Evolutionary conservation across 768 basidiomycete genomes (phyloP), one percentile per base, ranked within the genome.

Genomic region (Chalciporus piperatus): DNA sequence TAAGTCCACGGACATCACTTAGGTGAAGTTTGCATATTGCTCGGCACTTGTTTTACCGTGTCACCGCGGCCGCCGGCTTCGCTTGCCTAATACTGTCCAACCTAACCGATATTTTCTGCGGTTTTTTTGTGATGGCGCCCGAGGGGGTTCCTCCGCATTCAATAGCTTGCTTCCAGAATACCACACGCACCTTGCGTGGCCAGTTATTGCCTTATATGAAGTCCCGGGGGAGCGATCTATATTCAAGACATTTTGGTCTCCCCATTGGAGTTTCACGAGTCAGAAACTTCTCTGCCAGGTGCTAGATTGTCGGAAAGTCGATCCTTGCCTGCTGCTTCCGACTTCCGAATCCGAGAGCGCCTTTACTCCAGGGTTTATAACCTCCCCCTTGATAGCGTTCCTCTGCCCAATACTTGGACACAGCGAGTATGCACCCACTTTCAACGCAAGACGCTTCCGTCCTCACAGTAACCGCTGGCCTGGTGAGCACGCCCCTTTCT

Each of bases 31-130:
- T 65, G 52, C 57, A 60, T 51, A 51, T 45, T 69, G 63, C 59
- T 69, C 67, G 69, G 69, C 69, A 69, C 58, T 55, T 56, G 63
- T 56, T 48, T 35, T 69, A 54, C 67, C 69, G 69, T n/a, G n/a
- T 69, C 63, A 71, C 68, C 68, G 69, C 61, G 69, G n/a, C n/a
- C n/a, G n/a, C n/a, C n/a, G n/a, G 69, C 58, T 59, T 71, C 66
- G 63, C 65, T 69, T 63, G 63, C 61, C n/a, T 67, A 64, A 59
- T 68, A 54, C 46, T 57, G 51, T 45, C 32, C 51, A 47, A 43
- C 55, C 45, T 55, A 68, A 51, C 68, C 66, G 68, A 68, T 66
- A 49, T 61, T 68, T 67, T 43, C 63, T 60, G 56, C 44, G 59
- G 66, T 55, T 58, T 55, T 58, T 70, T 63, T 61, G 65, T 68